A percentile compares a stretch with the other conserved stretches of the same genome.
phyloP scores from a whole-genome alignment of 1,139 yeast genomes.

The Pichia cactophila region DNA sequence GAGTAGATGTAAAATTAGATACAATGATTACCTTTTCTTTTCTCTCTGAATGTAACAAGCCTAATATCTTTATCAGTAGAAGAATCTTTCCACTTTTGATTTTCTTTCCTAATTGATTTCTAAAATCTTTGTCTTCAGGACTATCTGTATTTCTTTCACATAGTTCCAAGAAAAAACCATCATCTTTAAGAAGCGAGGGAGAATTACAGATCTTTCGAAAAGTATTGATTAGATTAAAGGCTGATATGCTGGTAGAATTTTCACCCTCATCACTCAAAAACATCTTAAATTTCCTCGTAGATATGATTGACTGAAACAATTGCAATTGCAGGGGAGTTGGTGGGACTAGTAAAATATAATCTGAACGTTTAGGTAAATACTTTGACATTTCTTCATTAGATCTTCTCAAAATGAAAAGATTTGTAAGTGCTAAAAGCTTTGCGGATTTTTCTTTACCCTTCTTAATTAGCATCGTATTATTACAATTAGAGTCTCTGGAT shows the following conservation, averaged over 20 bases:
- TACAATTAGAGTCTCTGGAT: slow-evolving; percentile 68
- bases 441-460: slow-evolving; percentile 57
- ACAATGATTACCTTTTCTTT: slow-evolving; percentile 78
- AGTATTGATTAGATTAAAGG: slow-evolving; percentile 63
- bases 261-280: slow-evolving; percentile 5
- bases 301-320: slow-evolving; percentile 46
- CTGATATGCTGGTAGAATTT: slow-evolving; percentile 28
- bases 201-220: slow-evolving; percentile 82
- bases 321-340: slow-evolving; percentile 59
- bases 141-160: slow-evolving; percentile 28
- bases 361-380: slow-evolving; percentile 72
- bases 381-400: slow-evolving; percentile 56
- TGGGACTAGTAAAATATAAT: slow-evolving; percentile 67
- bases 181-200: slow-evolving; percentile 53
- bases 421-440: slow-evolving; percentile 56
- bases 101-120: slow-evolving; percentile 24
- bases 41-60: slow-evolving; percentile 33
- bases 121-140: slow-evolving; percentile 18
- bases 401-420: slow-evolving; percentile 65
- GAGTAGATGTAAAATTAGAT: slow-evolving; percentile 83
- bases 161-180: slow-evolving; percentile 24
- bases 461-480: slow-evolving; percentile 39
- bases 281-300: slow-evolving; percentile 25
- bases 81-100: slow-evolving; percentile 50
- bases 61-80: slow-evolving; percentile 45